Evolutionary conservation across 2,329 filamentous ascomycete species (phyloP).

Genomic region (Fusarium sp.): DNA sequence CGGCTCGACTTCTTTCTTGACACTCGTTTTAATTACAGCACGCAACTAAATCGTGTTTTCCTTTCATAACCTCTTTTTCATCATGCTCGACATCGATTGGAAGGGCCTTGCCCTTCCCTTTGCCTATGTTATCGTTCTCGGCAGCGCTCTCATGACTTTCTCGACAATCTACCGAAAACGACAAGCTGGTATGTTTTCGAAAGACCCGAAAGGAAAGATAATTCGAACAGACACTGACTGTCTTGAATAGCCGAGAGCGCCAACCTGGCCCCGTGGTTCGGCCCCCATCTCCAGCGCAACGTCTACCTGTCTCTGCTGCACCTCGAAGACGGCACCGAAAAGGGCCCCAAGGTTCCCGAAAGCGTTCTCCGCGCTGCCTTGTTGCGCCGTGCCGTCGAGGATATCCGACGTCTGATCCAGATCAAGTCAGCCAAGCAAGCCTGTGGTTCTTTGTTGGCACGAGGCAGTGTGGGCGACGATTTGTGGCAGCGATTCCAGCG

Average conservation of each 20-base stretch:
- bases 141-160: slow-evolving; percentile 91
- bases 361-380: slow-evolving; percentile 89
- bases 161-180: slow-evolving; percentile 93
- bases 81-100: slow-evolving; percentile 77
- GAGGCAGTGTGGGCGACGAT: slow-evolving; percentile 95
- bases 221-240: slow-evolving; percentile 8
- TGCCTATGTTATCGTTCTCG: slow-evolving; percentile 88
- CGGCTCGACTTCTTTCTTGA: slow-evolving; percentile 27
- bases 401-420: slow-evolving; percentile 91
- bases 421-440: slow-evolving; percentile 91
- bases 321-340: slow-evolving; percentile 74
- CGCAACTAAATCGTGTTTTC: slow-evolving; percentile 4
- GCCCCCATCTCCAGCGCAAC: slow-evolving; percentile 88
- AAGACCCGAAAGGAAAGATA: neutral
- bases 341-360: slow-evolving; percentile 79
- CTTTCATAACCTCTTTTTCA: slow-evolving; percentile 36
- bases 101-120: slow-evolving; percentile 86
- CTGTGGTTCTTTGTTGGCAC: slow-evolving; percentile 82
- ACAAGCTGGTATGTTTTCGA: slow-evolving; percentile 74
- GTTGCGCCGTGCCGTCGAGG: slow-evolving; percentile 88
- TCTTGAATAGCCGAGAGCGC: slow-evolving; percentile 74
- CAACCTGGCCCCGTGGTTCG: slow-evolving; percentile 94
- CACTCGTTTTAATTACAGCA: slow-evolving; percentile 31
- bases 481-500: slow-evolving; percentile 91
- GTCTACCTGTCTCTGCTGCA: slow-evolving; percentile 94